phyloP scores from a whole-genome alignment of 768 basidiomycete species.

The Podaxis carcinomalis region DNA sequence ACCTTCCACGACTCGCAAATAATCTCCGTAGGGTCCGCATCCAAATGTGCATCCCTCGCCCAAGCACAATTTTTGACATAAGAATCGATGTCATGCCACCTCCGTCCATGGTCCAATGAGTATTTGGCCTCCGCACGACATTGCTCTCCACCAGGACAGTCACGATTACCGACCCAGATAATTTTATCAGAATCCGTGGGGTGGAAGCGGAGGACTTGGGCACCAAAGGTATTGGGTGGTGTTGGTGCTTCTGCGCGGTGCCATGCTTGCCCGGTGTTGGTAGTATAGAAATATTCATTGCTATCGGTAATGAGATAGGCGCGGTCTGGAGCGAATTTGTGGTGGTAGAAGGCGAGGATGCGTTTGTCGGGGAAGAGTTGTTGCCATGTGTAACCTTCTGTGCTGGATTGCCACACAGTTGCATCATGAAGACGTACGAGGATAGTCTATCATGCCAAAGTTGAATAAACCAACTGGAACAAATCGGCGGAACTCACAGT shows the following conservation, averaged over 20 bases:
- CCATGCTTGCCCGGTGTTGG: conserved; percentile 78
- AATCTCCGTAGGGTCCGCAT: conserved; percentile 83
- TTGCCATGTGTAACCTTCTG: conserved; percentile 92
- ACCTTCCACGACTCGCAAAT: conserved; percentile 84
- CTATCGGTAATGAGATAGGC: conserved; percentile 85
- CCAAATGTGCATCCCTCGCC: conserved; percentile 76
- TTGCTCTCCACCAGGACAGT: conserved; percentile 46
- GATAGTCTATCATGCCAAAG: conserved; percentile 52
- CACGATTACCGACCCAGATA: conserved; percentile 82
- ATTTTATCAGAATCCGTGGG: conserved; percentile 70
- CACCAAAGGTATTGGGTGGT: conserved; percentile 75
- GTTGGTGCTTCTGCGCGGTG: conserved; percentile 50
- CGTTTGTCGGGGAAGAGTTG: conserved; percentile 54
- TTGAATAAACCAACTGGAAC: neutral
- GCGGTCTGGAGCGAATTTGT: conserved; percentile 71
- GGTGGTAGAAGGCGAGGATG: conserved; percentile 86
- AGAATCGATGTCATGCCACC: conserved; percentile 72
- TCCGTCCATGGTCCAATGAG: conserved; percentile 69
- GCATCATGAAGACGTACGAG: conserved; percentile 76
- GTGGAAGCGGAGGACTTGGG: conserved; percentile 82
- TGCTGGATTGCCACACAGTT: conserved; percentile 89
- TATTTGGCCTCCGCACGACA: conserved; percentile 80
- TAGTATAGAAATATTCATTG: conserved; percentile 70
- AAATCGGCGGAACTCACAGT: conserved; percentile 37
- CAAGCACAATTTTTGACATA: conserved; percentile 93